phyloP scores from a whole-genome alignment of 2,329 filamentous ascomycete species.

The Rhynchosporium agropyri region DNA sequence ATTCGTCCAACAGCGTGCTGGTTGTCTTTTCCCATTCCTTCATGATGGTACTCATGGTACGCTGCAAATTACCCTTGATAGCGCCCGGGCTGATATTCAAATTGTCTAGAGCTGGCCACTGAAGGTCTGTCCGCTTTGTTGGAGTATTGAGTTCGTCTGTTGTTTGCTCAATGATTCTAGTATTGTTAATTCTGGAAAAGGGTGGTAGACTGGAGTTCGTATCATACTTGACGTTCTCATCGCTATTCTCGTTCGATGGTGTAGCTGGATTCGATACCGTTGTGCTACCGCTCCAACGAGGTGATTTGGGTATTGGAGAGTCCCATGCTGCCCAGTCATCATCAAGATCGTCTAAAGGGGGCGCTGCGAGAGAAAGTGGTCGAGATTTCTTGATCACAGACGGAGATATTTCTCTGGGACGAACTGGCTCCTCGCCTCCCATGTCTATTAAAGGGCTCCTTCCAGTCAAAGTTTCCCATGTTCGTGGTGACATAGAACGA shows the following conservation, averaged over 20 bases:
- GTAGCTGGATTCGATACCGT: constrained; percentile 37
- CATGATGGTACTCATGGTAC: constrained; percentile 83
- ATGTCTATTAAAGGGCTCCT: constrained; percentile 33
- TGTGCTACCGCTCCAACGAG: constrained; percentile 63
- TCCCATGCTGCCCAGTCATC: constrained; percentile 70
- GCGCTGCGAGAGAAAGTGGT: constrained; percentile 34
- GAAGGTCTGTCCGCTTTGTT: constrained; percentile 44
- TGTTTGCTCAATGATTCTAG: constrained; percentile 32
- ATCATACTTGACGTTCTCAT: constrained; percentile 37
- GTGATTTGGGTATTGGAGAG: constrained; percentile 55
- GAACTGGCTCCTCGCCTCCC: constrained; percentile 25
- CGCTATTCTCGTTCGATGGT: constrained; percentile 34
- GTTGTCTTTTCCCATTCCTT: constrained; percentile 87
- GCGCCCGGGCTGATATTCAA: constrained; percentile 64
- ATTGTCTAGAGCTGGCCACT: constrained; percentile 49
- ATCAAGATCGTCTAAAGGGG: constrained; percentile 47
- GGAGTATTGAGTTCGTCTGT: constrained; percentile 29
- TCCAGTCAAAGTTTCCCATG: constrained; percentile 40
- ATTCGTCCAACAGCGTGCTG: constrained; percentile 52
- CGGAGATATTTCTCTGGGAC: constrained; percentile 26
- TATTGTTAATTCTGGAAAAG: constrained; percentile 27
- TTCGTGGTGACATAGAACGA: constrained; percentile 33
- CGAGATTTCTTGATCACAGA: constrained; percentile 33
- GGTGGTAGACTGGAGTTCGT: constrained; percentile 9
- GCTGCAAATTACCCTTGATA: constrained; percentile 75